Evolutionary conservation across 1,284 basidiomycete species (phyloP).

Genomic region (Naganishia cerealis): DNA sequence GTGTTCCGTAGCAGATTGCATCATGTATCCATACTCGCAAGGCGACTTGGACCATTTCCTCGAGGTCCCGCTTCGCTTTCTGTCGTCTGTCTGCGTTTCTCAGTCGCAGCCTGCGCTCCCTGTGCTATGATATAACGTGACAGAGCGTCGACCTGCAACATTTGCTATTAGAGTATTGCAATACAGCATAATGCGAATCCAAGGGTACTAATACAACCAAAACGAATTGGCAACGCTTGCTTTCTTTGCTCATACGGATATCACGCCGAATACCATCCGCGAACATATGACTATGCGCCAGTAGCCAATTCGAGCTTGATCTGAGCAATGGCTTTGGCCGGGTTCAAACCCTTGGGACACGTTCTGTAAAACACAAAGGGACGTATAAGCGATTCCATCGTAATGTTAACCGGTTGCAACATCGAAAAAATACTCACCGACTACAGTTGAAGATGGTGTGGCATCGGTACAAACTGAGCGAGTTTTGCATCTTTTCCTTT

Average conservation of each 20-base stretch:
- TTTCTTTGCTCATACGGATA: neutral
- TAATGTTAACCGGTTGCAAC: neutral
- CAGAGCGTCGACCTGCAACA: neutral
- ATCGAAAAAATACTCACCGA: constrained; percentile 7
- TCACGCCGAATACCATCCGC: neutral
- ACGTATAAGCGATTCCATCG: constrained; percentile 61
- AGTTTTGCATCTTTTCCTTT: constrained; percentile 90
- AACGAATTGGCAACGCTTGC: neutral
- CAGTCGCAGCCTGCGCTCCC: too few species aligned
- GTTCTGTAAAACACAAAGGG: constrained; percentile 57
- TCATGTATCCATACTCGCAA: constrained; percentile 11
- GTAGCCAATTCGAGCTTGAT: constrained; percentile 85
- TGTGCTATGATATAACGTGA: too few species aligned
- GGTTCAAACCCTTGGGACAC: constrained; percentile 94
- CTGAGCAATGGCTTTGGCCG: constrained; percentile 77
- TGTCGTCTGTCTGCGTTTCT: too few species aligned
- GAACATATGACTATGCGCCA: constrained; percentile 51
- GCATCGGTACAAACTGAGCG: constrained; percentile 66
- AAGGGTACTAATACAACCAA: constrained; percentile 26
- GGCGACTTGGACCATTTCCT: neutral
- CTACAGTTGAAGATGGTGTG: constrained; percentile 90
- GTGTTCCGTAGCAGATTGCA: neutral
- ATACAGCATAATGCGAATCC: constrained; percentile 18
- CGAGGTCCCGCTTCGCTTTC: too few species aligned
- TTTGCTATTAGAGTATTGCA: constrained; percentile 14